These are phyloP conservation scores for Lactarius hengduanensis DNA, from an alignment of 768 basidiomycete genomes.

Conservation along the genomic window DNA sequence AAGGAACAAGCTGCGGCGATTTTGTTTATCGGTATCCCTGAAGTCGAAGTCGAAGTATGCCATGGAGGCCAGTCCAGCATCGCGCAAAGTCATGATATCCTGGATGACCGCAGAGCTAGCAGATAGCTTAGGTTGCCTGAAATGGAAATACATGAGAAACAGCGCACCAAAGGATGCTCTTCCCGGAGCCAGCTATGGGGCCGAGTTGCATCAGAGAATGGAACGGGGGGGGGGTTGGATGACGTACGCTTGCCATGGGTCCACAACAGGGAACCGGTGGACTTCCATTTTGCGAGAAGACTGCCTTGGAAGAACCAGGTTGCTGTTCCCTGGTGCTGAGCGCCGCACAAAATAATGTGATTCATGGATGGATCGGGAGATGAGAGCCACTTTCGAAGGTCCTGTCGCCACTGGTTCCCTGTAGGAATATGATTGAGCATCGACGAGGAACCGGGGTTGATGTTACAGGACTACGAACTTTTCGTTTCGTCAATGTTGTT, in stretches of 20 bases:
- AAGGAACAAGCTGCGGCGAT: background rate
- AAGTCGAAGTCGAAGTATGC: background rate
- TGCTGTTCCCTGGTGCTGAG: background rate
- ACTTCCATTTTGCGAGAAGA: background rate
- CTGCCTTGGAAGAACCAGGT: background rate
- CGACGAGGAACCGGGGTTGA: background rate
- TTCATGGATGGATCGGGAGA: background rate
- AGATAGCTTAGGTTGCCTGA: background rate
- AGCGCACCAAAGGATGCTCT: background rate
- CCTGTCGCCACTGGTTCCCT: background rate
- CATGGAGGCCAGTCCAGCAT: background rate
- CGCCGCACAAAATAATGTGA: background rate
- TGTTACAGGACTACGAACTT: background rate
- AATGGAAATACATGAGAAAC: background rate
- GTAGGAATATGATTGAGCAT: background rate
- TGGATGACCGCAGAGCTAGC: background rate
- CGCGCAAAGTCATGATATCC: background rate
- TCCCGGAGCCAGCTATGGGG: background rate
- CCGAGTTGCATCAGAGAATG: background rate
- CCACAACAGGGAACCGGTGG: background rate
- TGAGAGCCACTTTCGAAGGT: slow-evolving; percentile 1
- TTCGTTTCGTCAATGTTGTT: background rate
- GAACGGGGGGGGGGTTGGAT: background rate
- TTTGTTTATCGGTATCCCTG: background rate
- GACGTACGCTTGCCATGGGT: background rate